Base-by-base conservation (phyloP, 192 early-diverging fungal genomes). In the Funneliformis geosporum region DNA sequence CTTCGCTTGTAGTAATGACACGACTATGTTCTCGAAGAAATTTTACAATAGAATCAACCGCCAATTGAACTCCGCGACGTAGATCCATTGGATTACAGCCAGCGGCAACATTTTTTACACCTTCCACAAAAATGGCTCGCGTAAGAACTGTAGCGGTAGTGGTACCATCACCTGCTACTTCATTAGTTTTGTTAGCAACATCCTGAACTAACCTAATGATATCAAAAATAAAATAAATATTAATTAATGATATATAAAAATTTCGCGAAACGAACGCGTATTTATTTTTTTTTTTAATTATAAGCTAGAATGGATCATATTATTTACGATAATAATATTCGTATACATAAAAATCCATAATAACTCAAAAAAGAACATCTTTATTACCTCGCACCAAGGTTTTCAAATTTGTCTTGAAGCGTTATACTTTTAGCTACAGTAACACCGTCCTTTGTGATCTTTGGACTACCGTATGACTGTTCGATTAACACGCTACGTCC, bases 371-470 rank as follows among this genome's bases (percentile, higher is more conserved):
- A 33, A 50, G 8, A 1, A 2, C 4, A 11, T n/a, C 8, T 60
- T 16, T 27, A 50, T 79, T 85, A 89, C 90, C 87, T 92, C 62
- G 98, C 98, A 78, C 98, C 98, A 60, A 99, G 91, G 90, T 99
- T 99, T 88, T 99, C 98, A 83, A 99, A 97, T 87, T 96, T 97
- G 88, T 99, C 96, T 85, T 98, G 94, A 44, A 99, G 91, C 44
- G 91, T 88, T 85, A 99, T 96, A 80, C 95, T 93, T 90, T 98
- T 99, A 73, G 98, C 98, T 27, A 99, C 98, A 68, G 98, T 97
- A 55, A 99, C 98, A 85, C 98, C 98, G 86, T 99, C 98, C 93
- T 99, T 99, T 85, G 98, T 99, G 88, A 99, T 99, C 91, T 98
- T 99, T 79, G 98, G 98, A 50, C 92, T 91, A 47, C 97, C 98